These are phyloP conservation scores for Euphorbia corollata DNA, from an alignment of 441 rosid species.

Conservation along the genomic window DNA sequence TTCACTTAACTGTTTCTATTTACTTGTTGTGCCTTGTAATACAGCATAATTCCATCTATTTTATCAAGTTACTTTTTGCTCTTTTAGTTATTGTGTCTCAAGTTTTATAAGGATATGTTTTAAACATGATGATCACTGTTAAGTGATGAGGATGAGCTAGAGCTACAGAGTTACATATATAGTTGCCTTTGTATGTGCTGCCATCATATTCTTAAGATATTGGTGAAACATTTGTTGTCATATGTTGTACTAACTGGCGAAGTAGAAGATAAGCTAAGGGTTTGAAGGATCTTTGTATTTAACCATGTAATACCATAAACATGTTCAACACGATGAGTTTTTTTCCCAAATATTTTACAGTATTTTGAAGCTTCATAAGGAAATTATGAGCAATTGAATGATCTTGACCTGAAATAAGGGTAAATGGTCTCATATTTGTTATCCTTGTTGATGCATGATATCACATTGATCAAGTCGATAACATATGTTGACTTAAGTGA, in stretches of 20 bases:
- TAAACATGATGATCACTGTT: background rate
- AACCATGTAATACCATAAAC: background rate
- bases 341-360: background rate
- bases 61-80: background rate
- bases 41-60: background rate
- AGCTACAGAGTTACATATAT: background rate
- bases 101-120: background rate
- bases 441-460: background rate
- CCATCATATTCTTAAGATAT: background rate
- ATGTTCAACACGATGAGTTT: background rate
- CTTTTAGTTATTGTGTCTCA: background rate
- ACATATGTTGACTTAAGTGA: background rate
- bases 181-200: background rate
- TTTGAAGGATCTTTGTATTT: background rate
- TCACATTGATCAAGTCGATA: background rate
- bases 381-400: background rate
- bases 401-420: too few relatives aligned
- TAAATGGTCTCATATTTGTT: too few relatives aligned
- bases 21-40: background rate
- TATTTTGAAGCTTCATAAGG: background rate
- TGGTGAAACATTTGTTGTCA: background rate
- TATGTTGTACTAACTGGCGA: background rate
- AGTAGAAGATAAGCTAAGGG: background rate
- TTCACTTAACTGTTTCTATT: background rate
- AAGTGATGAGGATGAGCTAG: background rate